Evolutionary conservation across 768 basidiomycete species (phyloP), one percentile per base, ranked within the genome.

Genomic region (Termitomyces sp.): DNA sequence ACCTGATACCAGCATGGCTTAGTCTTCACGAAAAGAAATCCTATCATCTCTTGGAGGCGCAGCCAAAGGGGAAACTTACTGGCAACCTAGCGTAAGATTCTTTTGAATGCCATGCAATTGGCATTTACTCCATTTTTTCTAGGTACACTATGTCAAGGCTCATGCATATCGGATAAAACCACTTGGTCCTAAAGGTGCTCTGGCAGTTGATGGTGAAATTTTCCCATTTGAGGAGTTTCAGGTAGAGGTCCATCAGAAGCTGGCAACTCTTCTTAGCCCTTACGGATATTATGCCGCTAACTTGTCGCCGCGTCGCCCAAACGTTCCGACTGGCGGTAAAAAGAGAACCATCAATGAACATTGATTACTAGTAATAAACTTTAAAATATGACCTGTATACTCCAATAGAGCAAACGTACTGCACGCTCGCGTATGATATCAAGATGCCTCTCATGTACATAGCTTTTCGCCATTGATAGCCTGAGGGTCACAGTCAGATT

Each of bases 181-280:
- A 5, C 74, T 84, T 35, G 68, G 76, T 2, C 55, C 75, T 3
- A 77, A 84, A 36, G 89, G 89, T 2, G 74, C 75, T 65, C 68
- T 94, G 18, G 78, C 89, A 15, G 78, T 96, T 18, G 94, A 96
- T 65, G 94, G 94, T 8, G 94, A 96, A 74, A 67, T 75, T 5
- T 88, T 84, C 66, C 89, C 89, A 11, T 89, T 90, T 64, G 80
- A 86, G 69, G 84, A 87, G 67, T 94, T 84, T 69, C 82, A 90
- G 65, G 85, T 94, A 3, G 91, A 94, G 71, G 86, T 89, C 11
- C 86, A 91, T 66, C 78, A 76, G n/a, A 81, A 83, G 13, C 71
- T 91, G 28, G 90, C 82, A 22, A 88, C 84, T 0, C 70, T 91
- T 33, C 73, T 92, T 12, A 91, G 89, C 66, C 83, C 84, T 32